Percentiles rank a stretch among this genome's conserved stretches.
Conservation (phyloP, 768 basidiomycete species). For the Amylocystis lapponica region DNA sequence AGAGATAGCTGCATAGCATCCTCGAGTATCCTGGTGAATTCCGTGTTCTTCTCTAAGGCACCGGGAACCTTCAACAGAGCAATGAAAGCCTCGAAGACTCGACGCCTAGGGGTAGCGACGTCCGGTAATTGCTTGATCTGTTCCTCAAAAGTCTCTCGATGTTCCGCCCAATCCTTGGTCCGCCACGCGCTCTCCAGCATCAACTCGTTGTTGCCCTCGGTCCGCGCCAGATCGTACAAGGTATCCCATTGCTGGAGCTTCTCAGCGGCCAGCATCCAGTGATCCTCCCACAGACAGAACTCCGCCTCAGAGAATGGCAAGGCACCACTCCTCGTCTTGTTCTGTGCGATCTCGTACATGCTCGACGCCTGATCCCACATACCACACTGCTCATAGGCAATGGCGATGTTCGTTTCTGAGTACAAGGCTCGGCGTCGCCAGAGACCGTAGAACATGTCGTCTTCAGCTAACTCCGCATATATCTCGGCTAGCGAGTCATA, state of each 20-base stretch:
- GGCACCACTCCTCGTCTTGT: conserved; percentile 69
- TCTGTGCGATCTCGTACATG: conserved; percentile 88
- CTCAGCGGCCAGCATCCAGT: conserved; percentile 94
- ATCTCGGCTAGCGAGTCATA: conserved; percentile 90
- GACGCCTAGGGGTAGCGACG: conserved; percentile 88
- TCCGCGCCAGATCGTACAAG: conserved; percentile 83
- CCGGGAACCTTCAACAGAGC: conserved; percentile 82
- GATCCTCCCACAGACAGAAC: conserved; percentile 98
- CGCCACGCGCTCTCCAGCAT: conserved; percentile 96
- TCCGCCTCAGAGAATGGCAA: conserved; percentile 93
- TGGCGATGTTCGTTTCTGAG: conserved; percentile 79
- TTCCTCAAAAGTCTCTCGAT: conserved; percentile 63
- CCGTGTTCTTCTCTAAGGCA: conserved; percentile 75
- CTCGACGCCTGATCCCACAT: conserved; percentile 93
- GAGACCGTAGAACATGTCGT: conserved; percentile 94
- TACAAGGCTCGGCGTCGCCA: conserved; percentile 91
- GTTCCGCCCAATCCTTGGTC: conserved; percentile 80
- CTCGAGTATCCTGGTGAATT: conserved; percentile 85
- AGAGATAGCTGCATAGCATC: conserved; percentile 96
- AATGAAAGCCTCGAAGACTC: conserved; percentile 95
- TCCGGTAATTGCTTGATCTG: conserved; percentile 78
- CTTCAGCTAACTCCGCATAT: conserved; percentile 93
- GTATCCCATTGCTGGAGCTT: conserved; percentile 99
- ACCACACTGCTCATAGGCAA: conserved; percentile 92
- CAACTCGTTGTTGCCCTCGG: conserved; percentile 87